Conservation (phyloP, 805 yeast species). For the Barnettozyma sp. region DNA sequence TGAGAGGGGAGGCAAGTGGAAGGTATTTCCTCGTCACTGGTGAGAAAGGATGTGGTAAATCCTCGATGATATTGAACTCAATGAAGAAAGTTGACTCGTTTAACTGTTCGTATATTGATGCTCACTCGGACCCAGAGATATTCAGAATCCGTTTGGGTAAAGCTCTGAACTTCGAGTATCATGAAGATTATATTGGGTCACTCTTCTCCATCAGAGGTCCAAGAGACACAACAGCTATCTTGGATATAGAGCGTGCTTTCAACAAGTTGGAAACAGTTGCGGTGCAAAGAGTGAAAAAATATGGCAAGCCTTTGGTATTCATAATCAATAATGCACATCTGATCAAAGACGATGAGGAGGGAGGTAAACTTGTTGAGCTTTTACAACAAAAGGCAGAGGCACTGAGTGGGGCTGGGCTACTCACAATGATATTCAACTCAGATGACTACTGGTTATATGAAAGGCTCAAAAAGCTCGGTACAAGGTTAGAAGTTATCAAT, state of each 20-base stretch:
- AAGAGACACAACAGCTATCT: conserved; percentile 72
- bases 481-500: conserved; percentile 66
- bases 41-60: conserved; percentile 83
- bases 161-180: conserved; percentile 65
- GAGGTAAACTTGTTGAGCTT: conserved; percentile 60
- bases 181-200: conserved; percentile 79
- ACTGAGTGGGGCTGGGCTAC: conserved; percentile 52
- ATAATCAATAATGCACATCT: conserved; percentile 72
- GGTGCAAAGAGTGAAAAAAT: conserved; percentile 34
- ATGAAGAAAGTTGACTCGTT: conserved; percentile 56
- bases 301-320: conserved; percentile 53
- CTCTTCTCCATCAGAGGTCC: conserved; percentile 78
- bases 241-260: conserved; percentile 80
- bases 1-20: conserved; percentile 58
- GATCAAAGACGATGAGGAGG: conserved; percentile 70
- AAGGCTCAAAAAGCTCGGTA: conserved; percentile 61
- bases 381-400: conserved; percentile 80
- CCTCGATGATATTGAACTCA: conserved; percentile 66
- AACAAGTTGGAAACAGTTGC: conserved; percentile 71
- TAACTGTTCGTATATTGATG: conserved; percentile 67
- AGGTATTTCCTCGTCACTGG: conserved; percentile 69
- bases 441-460: conserved; percentile 89
- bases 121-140: conserved; percentile 81
- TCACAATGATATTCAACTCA: conserved; percentile 59
- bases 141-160: conserved; percentile 70